A percentile compares a stretch with the other conserved stretches of the same genome.
Evolutionary conservation across 2,329 filamentous ascomycete genomes (phyloP).

Genomic region (Cladosporium sp.): DNA sequence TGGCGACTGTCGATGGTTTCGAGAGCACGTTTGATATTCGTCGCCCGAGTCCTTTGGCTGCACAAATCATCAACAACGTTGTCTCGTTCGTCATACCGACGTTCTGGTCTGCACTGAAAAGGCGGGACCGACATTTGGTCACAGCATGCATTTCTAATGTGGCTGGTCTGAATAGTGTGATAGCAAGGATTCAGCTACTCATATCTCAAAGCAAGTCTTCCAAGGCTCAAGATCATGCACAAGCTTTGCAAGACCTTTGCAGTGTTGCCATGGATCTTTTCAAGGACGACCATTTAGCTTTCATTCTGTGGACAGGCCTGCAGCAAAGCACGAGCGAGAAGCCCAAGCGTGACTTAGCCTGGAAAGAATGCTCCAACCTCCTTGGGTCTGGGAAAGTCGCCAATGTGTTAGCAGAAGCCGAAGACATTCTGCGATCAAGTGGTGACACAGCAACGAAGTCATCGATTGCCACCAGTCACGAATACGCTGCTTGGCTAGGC

Average conservation of each 20-base stretch:
- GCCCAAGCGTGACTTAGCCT: conserved; percentile 54
- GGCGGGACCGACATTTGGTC: conserved; percentile 52
- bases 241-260: conserved; percentile 41
- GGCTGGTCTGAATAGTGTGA: conserved; percentile 73
- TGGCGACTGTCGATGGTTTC: conserved; percentile 21
- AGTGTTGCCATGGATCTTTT: conserved; percentile 47
- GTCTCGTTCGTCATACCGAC: conserved; percentile 75
- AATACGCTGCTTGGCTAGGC: conserved; percentile 72
- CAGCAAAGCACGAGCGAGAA: conserved; percentile 40
- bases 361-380: conserved; percentile 63
- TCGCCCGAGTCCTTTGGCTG: conserved; percentile 64
- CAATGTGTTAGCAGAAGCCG: conserved; percentile 60
- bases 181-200: conserved; percentile 36
- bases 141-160: conserved; percentile 69
- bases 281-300: conserved; percentile 44
- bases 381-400: conserved; percentile 62
- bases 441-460: conserved; percentile 48
- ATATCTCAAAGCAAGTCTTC: background rate
- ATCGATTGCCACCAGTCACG: conserved; percentile 66
- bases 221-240: background rate
- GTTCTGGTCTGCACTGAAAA: conserved; percentile 70
- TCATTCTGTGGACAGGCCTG: conserved; percentile 49
- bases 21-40: conserved; percentile 56
- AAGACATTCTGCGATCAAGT: conserved; percentile 46
- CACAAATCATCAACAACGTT: conserved; percentile 73